Base-by-base conservation (phyloP, 2,329 filamentous ascomycete genomes). In the Lojkania enalia region DNA sequence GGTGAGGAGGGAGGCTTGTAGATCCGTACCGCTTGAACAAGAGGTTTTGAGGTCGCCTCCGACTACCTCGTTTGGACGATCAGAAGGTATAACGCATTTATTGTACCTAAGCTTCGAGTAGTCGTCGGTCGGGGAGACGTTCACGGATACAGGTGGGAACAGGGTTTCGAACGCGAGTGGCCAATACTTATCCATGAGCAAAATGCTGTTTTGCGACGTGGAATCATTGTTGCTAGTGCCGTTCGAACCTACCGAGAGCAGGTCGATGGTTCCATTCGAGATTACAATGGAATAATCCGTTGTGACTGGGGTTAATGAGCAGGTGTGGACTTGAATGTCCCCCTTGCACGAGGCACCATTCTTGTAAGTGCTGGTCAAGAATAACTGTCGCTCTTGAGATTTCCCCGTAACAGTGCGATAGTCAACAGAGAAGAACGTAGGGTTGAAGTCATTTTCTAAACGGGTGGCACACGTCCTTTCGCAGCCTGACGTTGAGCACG, bases 351-450 rank as follows among this genome's bases (percentile, higher is more conserved):
- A 44, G 6, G 40, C 21, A 4, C 49, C 44, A 12, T 48, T 25
- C 25, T 58, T 58, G 41, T 36, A 51, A 11, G 29, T 20, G 15
- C 23, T 56, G n/a, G 36, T 46, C 12, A 56, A 7, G 5, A 36
- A 36, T 13, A 56, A 19, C 3, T 16, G 11, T n/a, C 46, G 29
- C 11, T 37, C 43, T 18, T 51, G 29, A 19, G 32, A 15, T 15
- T 44, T 23, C 18, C 5, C 12, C 2, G 14, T 20, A 19, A 40
- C 37, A n/a, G 27, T 45, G 20, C 44, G 19, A 18, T 46, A 51
- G 20, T 40, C 27, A 18, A 54, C 29, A 4, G 50, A 51, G 41
- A 56, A 56, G 41, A 56, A 46, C 2, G 45, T 46, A 9, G 39
- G 18, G n/a, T 44, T 53, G 30, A 47, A 39, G 7, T 42, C 29